These are phyloP conservation scores for Colletotrichum orchidophilum DNA, from an alignment of 2,329 filamentous ascomycete genomes.

Conservation along the genomic window DNA sequence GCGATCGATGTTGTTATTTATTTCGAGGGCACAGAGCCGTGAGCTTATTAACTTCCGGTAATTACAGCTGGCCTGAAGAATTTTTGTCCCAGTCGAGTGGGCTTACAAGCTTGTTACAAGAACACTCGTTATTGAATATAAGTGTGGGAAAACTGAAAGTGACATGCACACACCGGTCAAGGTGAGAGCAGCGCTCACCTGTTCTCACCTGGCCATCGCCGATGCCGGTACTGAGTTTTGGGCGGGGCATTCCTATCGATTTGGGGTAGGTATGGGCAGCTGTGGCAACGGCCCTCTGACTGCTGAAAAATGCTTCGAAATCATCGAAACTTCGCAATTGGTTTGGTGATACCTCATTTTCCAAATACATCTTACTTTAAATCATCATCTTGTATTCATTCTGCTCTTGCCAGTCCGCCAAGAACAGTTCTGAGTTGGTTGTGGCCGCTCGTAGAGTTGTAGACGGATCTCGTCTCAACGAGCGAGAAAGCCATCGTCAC, in stretches of 20 bases:
- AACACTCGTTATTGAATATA: not conserved
- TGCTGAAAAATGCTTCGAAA: not conserved
- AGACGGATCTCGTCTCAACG: not conserved
- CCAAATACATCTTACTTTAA: not conserved
- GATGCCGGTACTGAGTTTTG: slow-evolving; percentile 19
- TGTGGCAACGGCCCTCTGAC: not conserved
- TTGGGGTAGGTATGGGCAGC: slow-evolving; percentile 3
- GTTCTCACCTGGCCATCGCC: slow-evolving; percentile 3
- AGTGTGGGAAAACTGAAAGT: not conserved
- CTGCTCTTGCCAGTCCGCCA: no score
- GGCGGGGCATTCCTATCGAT: slow-evolving; percentile 7
- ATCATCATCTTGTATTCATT: not conserved
- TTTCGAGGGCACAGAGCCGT: not conserved
- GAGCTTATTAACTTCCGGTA: not conserved
- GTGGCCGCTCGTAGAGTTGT: not conserved
- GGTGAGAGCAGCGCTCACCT: slow-evolving; percentile 20
- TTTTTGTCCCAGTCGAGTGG: not conserved
- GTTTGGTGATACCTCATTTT: not conserved
- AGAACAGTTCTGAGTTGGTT: not conserved
- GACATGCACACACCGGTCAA: slow-evolving; percentile 22
- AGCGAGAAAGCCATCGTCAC: not conserved
- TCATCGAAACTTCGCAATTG: not conserved
- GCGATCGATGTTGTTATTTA: not conserved
- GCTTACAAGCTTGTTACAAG: not conserved
- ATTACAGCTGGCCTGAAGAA: not conserved